Base-by-base conservation (phyloP, 129 eudicot genomes). In the Lactuca sativa region DNA sequence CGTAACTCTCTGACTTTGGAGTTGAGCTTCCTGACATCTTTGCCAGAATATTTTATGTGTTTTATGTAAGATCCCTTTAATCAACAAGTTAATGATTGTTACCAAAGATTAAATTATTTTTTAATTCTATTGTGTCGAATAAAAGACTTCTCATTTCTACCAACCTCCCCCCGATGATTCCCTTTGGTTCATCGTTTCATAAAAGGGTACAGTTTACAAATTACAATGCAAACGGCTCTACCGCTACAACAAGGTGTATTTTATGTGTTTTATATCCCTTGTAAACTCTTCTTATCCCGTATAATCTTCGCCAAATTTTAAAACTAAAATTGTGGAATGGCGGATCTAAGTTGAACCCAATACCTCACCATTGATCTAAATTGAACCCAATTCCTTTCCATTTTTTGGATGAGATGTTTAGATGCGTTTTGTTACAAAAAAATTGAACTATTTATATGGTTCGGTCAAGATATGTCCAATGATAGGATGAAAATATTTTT, bases 121-220 rank as follows among this genome's bases (percentile, higher is more conserved):
- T 32, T 31, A 47, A 47, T 73, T 68, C 53, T 17, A 32, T 74
- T 62, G 36, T 64, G 17, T 66, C 41, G 62, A 49, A 43, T 59
- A 32, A 56, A 48, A 61, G 62, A 71, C 66, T 12, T 66, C 17
- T 9, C 68, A 65, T 41, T 63, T 74, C 74, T 76, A 80, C 87
- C 87, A 82, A 76, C 91, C 74, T 62, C 69, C 70, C 73, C 40
- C 48, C 40, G 37, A 85, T 81, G 66, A 78, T 75, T 75, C 63
- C 75, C 49, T 64, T 75, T 7, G 9, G 7, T 15, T 41, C 7
- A 25, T 63, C 54, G 68, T 51, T 63, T 38, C 68, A 16, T 41
- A 40, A 12, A 41, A 21, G 43, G 21, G 56, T 47, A 44, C 30
- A 25, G 30, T 25, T 25, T 25, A 43, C 43, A 73, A 70, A 38